Evolutionary conservation across 2,329 filamentous ascomycete genomes (phyloP), one percentile per base, ranked within the genome.

Genomic region (Zymoseptoria ardabiliae): DNA sequence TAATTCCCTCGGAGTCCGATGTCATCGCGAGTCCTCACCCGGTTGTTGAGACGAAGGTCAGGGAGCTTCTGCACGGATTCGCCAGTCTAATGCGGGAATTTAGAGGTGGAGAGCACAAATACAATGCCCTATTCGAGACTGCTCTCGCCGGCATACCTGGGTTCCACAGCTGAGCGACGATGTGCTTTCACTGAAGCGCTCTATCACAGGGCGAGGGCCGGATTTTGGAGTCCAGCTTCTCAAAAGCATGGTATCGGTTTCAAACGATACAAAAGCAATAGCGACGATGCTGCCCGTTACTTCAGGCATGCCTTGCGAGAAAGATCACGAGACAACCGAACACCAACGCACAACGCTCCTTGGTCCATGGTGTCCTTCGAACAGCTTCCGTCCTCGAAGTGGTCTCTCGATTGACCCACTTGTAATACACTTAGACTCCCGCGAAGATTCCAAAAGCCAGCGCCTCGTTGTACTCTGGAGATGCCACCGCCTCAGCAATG

Each of bases 91-190:
- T 66, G 25, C 51, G 54, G n/a, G 61, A 65, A n/a, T 66, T 66
- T 51, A 57, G 65, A 49, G 65, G 65, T 45, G 65, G 65, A 9
- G 60, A 66, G 22, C 65, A 66, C 50, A 58, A 53, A 49, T 66
- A 65, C 56, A 59, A 58, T 20, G 53, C 56, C 5, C 61, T 58
- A n/a, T 62, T 66, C 30, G 60, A 60, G 41, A 55, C 59, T 41
- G 63, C 63, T 11, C 41, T 63, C 17, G 50, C 53, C 11, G 54
- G 50, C 13, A 17, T 63, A 28, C 50, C 53, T 21, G 48, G 54
- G 2, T 57, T 23, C 25, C 23, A 41, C 35, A 13, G 35, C 13
- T 45, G 35, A 45, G 11, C 0, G 35, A 5, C 11, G 25, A 7
- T 28, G 25, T 28, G 25, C 25, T 9, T 8, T 7, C 9, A 9